Percentiles rank a stretch among this genome's conserved stretches.
Evolutionary conservation across 2,329 filamentous ascomycete species (phyloP).

Genomic region (Alternaria hordeiaustralica): DNA sequence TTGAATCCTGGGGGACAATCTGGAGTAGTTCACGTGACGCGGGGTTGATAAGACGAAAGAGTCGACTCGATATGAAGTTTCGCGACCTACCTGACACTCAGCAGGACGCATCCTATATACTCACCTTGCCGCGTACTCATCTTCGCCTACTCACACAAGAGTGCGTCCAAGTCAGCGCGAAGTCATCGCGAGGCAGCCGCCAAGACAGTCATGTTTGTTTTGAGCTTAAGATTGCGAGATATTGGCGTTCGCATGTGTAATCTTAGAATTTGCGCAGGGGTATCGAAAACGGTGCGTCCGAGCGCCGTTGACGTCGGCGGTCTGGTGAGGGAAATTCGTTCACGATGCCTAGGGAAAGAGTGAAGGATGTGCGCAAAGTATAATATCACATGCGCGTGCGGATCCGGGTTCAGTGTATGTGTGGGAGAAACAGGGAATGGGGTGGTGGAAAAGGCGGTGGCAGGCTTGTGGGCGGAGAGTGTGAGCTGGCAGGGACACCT

Average conservation of each 20-base stretch:
- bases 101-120: slow-evolving; percentile 3
- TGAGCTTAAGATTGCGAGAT: slow-evolving; percentile 32
- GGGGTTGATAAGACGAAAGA: not conserved
- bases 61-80: not conserved
- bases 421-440: slow-evolving; percentile 8
- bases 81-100: not conserved
- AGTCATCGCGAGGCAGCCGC: slow-evolving; percentile 14
- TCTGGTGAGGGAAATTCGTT: not conserved
- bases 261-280: slow-evolving; percentile 25
- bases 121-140: slow-evolving; percentile 6
- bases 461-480: slow-evolving; percentile 23
- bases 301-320: slow-evolving; percentile 26
- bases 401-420: not conserved
- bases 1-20: not conserved
- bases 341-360: not conserved
- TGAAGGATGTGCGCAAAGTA: not conserved
- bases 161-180: not conserved
- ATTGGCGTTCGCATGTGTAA: slow-evolving; percentile 20
- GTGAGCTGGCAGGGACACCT: slow-evolving; percentile 17
- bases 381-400: slow-evolving; percentile 1
- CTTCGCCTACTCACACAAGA: slow-evolving; percentile 15
- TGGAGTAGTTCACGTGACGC: not conserved
- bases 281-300: slow-evolving; percentile 8
- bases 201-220: slow-evolving; percentile 29
- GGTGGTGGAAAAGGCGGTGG: slow-evolving; percentile 9